A percentile compares a stretch with the other conserved stretches of the same genome.
phyloP scores from a whole-genome alignment of 768 basidiomycete genomes.

The Amanita pallidorosea region DNA sequence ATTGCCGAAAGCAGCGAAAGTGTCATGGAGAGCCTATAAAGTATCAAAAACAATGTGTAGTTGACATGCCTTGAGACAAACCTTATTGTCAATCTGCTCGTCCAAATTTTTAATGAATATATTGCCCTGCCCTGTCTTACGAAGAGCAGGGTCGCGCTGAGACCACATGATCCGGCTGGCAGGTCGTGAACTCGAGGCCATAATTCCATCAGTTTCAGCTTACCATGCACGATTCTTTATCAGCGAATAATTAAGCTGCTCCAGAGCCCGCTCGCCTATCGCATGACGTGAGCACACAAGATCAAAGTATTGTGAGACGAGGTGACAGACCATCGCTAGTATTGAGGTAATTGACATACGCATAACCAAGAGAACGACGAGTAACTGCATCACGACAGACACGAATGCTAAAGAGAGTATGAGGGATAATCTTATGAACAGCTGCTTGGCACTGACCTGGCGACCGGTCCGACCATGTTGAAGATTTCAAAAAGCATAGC shows the following conservation, averaged over 20 bases:
- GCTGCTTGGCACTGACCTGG: conserved; percentile 50
- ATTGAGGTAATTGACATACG: conserved; percentile 99
- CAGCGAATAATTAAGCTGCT: conserved; percentile 97
- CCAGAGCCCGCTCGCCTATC: conserved; percentile 91
- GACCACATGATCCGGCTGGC: conserved; percentile 99
- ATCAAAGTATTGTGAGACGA: not conserved
- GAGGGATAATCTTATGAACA: conserved; percentile 5
- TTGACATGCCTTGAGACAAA: conserved; percentile 13
- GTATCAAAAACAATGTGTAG: not conserved
- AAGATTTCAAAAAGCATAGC: conserved; percentile 99
- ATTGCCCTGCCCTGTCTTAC: conserved; percentile 99
- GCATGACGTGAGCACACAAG: conserved; percentile 5
- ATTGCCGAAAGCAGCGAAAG: conserved; percentile 97
- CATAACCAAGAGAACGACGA: conserved; percentile 98
- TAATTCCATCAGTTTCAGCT: conserved; percentile 14
- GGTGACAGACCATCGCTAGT: conserved; percentile 68
- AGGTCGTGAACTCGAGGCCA: conserved; percentile 9
- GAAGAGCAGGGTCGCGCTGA: conserved; percentile 97
- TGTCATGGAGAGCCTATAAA: conserved; percentile 89
- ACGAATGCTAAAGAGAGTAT: conserved; percentile 59
- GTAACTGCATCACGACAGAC: conserved; percentile 99
- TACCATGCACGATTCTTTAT: conserved; percentile 98
- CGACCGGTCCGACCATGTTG: conserved; percentile 99
- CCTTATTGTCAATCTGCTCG: conserved; percentile 96
- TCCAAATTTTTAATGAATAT: conserved; percentile 99